These are phyloP conservation scores for Pichia eremophila DNA, from an alignment of 805 yeast genomes.

Conservation along the genomic window DNA sequence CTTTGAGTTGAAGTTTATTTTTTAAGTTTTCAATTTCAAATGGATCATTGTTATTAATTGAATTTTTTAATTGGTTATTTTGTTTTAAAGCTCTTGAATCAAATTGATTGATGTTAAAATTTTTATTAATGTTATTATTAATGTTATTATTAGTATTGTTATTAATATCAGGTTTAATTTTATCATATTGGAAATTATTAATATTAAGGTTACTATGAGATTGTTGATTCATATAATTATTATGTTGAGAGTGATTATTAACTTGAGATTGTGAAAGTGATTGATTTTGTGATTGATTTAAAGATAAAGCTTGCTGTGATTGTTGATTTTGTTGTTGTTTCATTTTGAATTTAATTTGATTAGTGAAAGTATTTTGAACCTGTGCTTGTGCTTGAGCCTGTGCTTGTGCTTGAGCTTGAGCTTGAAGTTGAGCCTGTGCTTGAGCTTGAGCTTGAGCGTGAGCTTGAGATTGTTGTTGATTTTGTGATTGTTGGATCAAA, in stretches of 20 bases:
- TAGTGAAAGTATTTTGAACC: too few relatives aligned
- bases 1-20: slow-evolving; percentile 46
- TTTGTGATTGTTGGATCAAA: slow-evolving; percentile 7
- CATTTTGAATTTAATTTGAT: too few relatives aligned
- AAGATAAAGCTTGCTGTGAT: too few relatives aligned
- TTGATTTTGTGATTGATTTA: not conserved
- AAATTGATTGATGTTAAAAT: not conserved
- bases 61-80: not conserved
- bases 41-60: slow-evolving; percentile 8
- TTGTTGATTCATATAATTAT: not conserved
- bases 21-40: slow-evolving; percentile 31
- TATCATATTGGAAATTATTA: not conserved
- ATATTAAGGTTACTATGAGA: not conserved
- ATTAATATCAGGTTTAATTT: not conserved
- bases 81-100: slow-evolving; percentile 3
- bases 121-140: not conserved
- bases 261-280: not conserved
- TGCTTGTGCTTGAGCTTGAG: not conserved
- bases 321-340: too few relatives aligned
- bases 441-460: not conserved
- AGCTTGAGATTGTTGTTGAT: not conserved
- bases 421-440: not conserved
- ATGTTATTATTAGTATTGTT: too few relatives aligned
- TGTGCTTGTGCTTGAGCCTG: too few relatives aligned
- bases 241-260: too few relatives aligned